phyloP scores from a whole-genome alignment of 179 eudicot species.

The Beta corolliflora region DNA sequence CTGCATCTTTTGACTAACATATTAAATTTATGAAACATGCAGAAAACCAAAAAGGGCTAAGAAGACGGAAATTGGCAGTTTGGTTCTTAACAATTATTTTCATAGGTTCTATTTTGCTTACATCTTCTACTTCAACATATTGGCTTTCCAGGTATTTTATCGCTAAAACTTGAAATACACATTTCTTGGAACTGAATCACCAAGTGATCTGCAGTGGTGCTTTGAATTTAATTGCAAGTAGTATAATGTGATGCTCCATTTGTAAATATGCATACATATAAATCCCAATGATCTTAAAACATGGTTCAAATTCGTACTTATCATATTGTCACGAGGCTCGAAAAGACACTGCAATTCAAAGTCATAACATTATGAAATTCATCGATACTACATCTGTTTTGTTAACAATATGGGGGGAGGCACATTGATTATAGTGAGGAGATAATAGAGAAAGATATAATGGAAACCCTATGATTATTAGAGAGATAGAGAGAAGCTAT shows the following conservation, averaged over 20 bases:
- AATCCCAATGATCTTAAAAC: not conserved
- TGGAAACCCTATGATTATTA: no score
- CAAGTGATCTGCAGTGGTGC: no score
- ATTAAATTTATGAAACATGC: conserved; percentile 17
- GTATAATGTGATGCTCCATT: not conserved
- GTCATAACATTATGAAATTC: no score
- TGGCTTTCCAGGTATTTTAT: conserved; percentile 44
- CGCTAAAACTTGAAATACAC: not conserved
- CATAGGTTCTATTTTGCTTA: conserved; percentile 45
- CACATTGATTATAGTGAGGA: no score
- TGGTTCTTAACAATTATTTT: conserved; percentile 47
- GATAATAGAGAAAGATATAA: no score
- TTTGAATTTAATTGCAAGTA: not conserved
- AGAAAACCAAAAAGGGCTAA: conserved; percentile 34
- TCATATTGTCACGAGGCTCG: not conserved
- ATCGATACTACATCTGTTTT: no score
- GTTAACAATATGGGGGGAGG: no score
- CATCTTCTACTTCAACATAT: conserved; percentile 60
- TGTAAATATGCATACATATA: not conserved
- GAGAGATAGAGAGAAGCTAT: no score
- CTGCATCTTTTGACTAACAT: conserved; percentile 1
- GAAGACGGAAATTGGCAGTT: conserved; percentile 48
- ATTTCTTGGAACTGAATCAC: not conserved
- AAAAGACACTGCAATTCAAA: no score
- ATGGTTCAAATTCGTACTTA: not conserved